Conservation (phyloP, 192 early-diverging fungal species). For the Coemansia guatemalensis region DNA sequence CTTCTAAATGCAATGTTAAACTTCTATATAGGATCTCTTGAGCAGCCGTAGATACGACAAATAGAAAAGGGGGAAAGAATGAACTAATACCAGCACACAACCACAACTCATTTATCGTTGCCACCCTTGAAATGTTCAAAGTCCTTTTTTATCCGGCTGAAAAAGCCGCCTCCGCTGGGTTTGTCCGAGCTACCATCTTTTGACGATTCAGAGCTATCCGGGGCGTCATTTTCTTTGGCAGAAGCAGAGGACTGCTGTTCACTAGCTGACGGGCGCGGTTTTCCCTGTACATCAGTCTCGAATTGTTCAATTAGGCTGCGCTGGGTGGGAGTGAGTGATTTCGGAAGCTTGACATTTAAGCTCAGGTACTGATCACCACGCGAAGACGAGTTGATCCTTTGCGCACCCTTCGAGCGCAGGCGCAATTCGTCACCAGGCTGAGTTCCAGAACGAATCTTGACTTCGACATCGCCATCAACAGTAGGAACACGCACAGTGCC, state of each 20-base stretch:
- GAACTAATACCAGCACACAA: neutral
- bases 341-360: slow-evolving; percentile 81
- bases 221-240: neutral
- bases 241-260: neutral
- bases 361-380: slow-evolving; percentile 92
- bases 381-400: slow-evolving; percentile 54
- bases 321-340: slow-evolving; percentile 49
- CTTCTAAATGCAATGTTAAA: too few relatives aligned
- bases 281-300: slow-evolving; percentile 39
- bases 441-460: slow-evolving; percentile 79
- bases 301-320: slow-evolving; percentile 65
- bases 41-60: neutral
- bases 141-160: slow-evolving; percentile 56
- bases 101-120: slow-evolving; percentile 19
- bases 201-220: neutral
- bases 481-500: slow-evolving; percentile 86
- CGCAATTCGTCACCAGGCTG: slow-evolving; percentile 87
- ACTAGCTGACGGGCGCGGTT: neutral
- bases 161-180: slow-evolving; percentile 49
- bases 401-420: slow-evolving; percentile 77
- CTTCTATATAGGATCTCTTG: neutral
- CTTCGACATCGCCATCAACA: slow-evolving; percentile 93
- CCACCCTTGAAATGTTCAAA: slow-evolving; percentile 58
- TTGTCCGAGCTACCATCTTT: slow-evolving; percentile 3
- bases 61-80: neutral